Base-by-base conservation (phyloP, 768 basidiomycete species). In the Mycena epipterygia region DNA sequence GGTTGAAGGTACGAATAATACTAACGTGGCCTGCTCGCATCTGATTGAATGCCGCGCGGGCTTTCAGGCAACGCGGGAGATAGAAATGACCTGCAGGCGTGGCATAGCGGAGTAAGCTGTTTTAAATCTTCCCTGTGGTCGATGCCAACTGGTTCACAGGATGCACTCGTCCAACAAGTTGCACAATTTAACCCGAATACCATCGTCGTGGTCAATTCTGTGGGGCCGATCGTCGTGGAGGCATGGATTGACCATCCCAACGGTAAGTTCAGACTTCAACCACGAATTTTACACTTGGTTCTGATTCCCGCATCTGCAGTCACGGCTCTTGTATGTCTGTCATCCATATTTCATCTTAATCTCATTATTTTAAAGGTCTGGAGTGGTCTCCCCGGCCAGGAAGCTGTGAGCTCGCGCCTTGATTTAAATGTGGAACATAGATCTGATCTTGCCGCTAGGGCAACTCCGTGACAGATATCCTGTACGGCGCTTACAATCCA, bases 141-240 rank as follows among this genome's bases (percentile, higher is more conserved):
- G 42, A 12, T 23, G 25, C n/a, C n/a, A 56, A 37, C 21, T 21
- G 23, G 21, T 39, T 21, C 41, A 7, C 37, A 86, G 84, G 81
- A 87, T 76, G 81, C 85, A 27, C 76, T 89, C 62, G 83, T 90
- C 17, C 75, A 82, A 30, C 80, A 80, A 42, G 89, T 89, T 25
- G 90, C 91, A 2, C 78, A 79, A 41, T 81, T 81, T 29, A 90
- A 88, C 74, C 75, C 83, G 27, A 86, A 88, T 73, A 91, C 90
- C 2, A 83, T 94, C 37, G 92, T 93, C 42, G 86, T 93, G 12
- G 84, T 92, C 3, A 89, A 93, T 76, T 85, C 86, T 17, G 90
- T 91, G 48, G 92, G 92, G 0, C 85, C 88, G 1, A 86, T 91
- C 51, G 81, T 83, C 30, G 79, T 87, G 78, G 88, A 91, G 77